phyloP scores from a whole-genome alignment of 2,329 filamentous ascomycete species.

The Paracorniculantispora psalliotae region DNA sequence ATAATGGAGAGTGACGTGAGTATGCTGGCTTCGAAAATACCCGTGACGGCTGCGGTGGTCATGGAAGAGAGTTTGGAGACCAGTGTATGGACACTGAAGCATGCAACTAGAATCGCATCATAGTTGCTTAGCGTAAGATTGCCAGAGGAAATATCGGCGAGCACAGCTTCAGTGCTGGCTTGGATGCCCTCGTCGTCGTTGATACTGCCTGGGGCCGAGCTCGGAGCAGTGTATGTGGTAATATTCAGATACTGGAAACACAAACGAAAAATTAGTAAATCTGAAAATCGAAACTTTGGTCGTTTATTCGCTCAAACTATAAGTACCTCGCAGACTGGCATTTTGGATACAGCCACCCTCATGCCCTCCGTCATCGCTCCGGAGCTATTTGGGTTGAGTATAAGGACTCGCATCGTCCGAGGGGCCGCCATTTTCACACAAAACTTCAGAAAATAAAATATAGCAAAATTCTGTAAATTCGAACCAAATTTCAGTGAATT shows the following conservation, averaged over 20 bases:
- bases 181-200: conserved; percentile 67
- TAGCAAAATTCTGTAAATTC: conserved; percentile 4
- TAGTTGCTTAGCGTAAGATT: conserved; percentile 40
- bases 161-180: conserved; percentile 57
- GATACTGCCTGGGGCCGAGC: conserved; percentile 65
- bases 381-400: conserved; percentile 79
- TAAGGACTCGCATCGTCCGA: conserved; percentile 45
- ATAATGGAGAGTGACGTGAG: conserved; percentile 54
- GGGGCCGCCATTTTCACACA: conserved; percentile 1
- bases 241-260: conserved; percentile 42
- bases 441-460: neutral
- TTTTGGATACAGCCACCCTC: conserved; percentile 41
- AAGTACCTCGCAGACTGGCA: conserved; percentile 34
- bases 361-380: conserved; percentile 65
- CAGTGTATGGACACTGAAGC: conserved; percentile 80
- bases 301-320: neutral
- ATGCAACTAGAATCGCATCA: conserved; percentile 80
- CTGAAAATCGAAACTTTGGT: conserved; percentile 14
- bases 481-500: too few species aligned
- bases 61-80: conserved; percentile 51
- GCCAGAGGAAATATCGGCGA: conserved; percentile 44
- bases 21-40: conserved; percentile 85
- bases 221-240: conserved; percentile 61
- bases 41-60: conserved; percentile 35
- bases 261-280: neutral